Percentiles rank a stretch among this genome's conserved stretches.
Evolutionary conservation across 2,329 filamentous ascomycete species (phyloP).

Genomic region (Zelopaecilomyces penicillatus): DNA sequence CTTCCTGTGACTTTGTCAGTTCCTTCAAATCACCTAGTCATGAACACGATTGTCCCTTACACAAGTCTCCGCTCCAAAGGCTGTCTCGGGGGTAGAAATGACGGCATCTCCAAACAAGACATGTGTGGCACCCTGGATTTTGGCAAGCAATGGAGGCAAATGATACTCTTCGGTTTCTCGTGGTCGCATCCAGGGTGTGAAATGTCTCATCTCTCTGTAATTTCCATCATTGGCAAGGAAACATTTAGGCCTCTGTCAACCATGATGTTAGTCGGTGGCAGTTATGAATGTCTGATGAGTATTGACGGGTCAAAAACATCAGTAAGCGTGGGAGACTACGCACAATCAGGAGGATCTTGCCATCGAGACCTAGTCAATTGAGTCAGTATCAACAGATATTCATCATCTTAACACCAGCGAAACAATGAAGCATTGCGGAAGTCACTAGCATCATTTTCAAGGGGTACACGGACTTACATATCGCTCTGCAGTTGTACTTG

Average conservation of each 20-base stretch:
- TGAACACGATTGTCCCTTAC: constrained; percentile 23
- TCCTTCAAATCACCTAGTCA: neutral
- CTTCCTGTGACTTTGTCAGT: neutral
- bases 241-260: neutral
- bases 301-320: neutral
- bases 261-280: neutral
- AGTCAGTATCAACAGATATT: too few species aligned
- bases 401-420: too few species aligned
- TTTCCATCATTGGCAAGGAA: constrained; percentile 58
- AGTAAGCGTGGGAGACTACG: neutral
- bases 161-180: constrained; percentile 29
- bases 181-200: constrained; percentile 31
- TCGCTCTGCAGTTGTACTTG: constrained; percentile 10
- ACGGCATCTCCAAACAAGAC: constrained; percentile 34
- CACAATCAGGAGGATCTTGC: constrained; percentile 46
- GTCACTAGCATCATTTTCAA: too few species aligned
- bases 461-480: too few species aligned
- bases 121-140: constrained; percentile 32
- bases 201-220: constrained; percentile 32
- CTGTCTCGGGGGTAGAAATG: constrained; percentile 29
- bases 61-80: constrained; percentile 33
- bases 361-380: constrained; percentile 32
- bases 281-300: neutral
- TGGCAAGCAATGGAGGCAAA: constrained; percentile 46
- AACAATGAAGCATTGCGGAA: too few species aligned